A percentile compares a stretch with the other conserved stretches of the same genome.
Conservation (phyloP, 139 green algal species). For the Mesotaenium endlicherianum region DNA sequence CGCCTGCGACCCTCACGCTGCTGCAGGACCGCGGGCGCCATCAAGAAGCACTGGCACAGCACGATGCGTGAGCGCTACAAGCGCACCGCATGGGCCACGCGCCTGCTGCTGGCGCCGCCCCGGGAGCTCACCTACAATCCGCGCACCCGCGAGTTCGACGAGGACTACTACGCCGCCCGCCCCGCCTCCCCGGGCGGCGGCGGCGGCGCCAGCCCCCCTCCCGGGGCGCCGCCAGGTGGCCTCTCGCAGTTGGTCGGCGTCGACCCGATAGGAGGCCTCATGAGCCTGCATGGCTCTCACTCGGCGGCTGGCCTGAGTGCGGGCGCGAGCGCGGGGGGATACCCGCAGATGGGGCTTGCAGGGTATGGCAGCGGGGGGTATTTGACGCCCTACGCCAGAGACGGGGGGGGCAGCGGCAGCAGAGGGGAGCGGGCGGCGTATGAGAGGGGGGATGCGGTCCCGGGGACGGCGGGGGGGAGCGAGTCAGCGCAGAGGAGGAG, state of each 20-base stretch:
- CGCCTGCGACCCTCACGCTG: too few species aligned
- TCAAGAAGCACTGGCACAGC: constrained; percentile 44
- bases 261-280: too few species aligned
- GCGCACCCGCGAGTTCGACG: not conserved
- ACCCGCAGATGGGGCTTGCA: too few species aligned
- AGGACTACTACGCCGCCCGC: too few species aligned
- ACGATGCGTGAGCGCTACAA: constrained; percentile 16
- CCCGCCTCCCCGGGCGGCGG: too few species aligned
- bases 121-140: constrained; percentile 4
- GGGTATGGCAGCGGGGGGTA: too few species aligned
- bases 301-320: too few species aligned
- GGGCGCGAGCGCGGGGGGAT: too few species aligned
- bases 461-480: not conserved
- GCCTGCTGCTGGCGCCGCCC: constrained; percentile 9
- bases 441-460: not conserved
- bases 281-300: too few species aligned
- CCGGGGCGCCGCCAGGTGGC: too few species aligned
- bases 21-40: constrained; percentile 5
- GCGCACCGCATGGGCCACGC: not conserved
- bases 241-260: too few species aligned
- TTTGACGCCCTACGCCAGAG: not conserved
- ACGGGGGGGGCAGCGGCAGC: not conserved
- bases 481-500: not conserved
- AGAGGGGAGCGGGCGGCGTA: not conserved
- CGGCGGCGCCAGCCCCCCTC: too few species aligned